Evolutionary conservation across 257 asterid species (phyloP).

Genomic region (Plantago elongata): DNA sequence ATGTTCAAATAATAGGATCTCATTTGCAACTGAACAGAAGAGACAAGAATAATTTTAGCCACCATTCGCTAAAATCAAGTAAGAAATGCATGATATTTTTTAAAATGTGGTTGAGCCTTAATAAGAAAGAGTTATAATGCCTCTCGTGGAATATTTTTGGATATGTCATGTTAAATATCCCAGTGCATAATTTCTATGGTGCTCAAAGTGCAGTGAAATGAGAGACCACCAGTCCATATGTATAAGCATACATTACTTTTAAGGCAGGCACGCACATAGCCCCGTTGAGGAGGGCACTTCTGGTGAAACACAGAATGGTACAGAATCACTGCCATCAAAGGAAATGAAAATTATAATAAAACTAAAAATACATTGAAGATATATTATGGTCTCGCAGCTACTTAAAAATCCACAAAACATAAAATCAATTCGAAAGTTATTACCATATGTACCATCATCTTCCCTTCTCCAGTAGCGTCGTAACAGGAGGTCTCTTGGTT

Average conservation of each 20-base stretch:
- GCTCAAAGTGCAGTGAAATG: constrained; percentile 4
- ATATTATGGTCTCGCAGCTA: constrained; percentile 16
- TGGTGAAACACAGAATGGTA: constrained; percentile 91
- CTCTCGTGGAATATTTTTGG: background rate
- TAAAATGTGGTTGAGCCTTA: constrained; percentile 6
- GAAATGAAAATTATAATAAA: too few species aligned
- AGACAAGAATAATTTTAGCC: constrained; percentile 5
- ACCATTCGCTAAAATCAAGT: constrained; percentile 7
- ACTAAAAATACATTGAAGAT: constrained; percentile 1
- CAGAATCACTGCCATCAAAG: constrained; percentile 60
- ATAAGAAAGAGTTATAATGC: constrained; percentile 5
- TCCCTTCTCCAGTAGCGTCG: constrained; percentile 98
- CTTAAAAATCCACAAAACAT: constrained; percentile 16
- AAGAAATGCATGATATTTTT: constrained; percentile 2
- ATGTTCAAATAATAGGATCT: constrained; percentile 20
- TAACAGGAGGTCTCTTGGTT: constrained; percentile 75
- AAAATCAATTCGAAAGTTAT: constrained; percentile 17
- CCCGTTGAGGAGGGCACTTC: constrained; percentile 72
- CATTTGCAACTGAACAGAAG: constrained; percentile 5
- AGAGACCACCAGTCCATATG: constrained; percentile 24
- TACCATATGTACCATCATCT: constrained; percentile 97
- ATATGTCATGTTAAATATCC: too few species aligned
- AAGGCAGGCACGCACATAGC: constrained; percentile 95
- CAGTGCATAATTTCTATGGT: constrained; percentile 1
- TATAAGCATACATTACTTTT: constrained; percentile 90